Conservation (phyloP, 257 asterid species). For the Primulina huaijiensis region DNA sequence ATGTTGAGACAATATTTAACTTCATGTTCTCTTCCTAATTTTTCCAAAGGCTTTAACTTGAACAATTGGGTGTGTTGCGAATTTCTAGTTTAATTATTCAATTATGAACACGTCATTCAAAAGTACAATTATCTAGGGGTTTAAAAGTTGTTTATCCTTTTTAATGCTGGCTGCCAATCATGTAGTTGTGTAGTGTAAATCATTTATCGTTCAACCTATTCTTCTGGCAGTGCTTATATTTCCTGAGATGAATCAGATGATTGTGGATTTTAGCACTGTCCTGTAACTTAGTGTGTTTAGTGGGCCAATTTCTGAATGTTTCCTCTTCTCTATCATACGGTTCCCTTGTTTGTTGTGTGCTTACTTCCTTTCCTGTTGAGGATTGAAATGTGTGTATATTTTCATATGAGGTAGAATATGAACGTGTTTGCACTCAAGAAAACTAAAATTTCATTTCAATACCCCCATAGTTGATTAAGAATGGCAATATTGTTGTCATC, state of each 20-base stretch:
- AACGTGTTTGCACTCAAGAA: no score
- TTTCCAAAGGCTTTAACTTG: slow-evolving; percentile 4
- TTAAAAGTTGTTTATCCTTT: neutral
- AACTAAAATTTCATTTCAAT: no score
- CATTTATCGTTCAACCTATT: neutral
- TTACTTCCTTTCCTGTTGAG: no score
- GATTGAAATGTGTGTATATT: no score
- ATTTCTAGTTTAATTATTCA: neutral
- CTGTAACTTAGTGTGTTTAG: no score
- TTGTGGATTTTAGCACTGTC: no score
- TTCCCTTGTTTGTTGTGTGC: no score
- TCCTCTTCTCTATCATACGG: no score
- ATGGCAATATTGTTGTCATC: no score
- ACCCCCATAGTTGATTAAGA: no score
- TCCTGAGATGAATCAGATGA: neutral
- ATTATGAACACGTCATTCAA: slow-evolving; percentile 1
- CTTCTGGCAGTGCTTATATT: neutral
- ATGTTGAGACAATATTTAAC: neutral
- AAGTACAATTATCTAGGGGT: slow-evolving; percentile 2
- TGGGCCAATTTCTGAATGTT: neutral
- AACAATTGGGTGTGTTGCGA: slow-evolving; percentile 2
- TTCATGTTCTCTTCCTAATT: slow-evolving; percentile 15
- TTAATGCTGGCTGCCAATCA: neutral
- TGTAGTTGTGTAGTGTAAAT: neutral
- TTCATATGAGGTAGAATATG: no score